phyloP scores from a whole-genome alignment of 73 alveolate species.

The Tetrahymena malaccensis region DNA sequence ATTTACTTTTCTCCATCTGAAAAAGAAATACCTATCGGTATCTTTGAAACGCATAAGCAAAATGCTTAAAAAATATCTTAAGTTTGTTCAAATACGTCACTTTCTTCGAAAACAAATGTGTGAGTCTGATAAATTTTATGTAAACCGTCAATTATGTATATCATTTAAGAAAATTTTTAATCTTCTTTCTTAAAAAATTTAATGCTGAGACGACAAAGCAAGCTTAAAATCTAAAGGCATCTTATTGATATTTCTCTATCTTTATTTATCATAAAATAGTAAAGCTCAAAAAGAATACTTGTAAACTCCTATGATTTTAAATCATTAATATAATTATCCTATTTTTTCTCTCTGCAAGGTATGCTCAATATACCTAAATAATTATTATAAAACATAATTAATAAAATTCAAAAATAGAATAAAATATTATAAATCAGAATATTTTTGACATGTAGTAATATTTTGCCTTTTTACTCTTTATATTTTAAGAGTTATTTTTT shows the following conservation, averaged over 20 bases:
- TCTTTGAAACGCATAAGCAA: background rate
- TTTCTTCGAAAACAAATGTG: background rate
- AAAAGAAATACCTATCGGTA: background rate
- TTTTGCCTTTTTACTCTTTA: no score
- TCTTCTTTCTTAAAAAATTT: background rate
- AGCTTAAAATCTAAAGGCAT: background rate
- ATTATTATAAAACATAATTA: background rate
- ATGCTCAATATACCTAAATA: background rate
- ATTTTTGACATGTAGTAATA: no score
- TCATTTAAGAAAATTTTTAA: background rate
- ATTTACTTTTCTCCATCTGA: background rate
- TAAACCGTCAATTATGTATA: background rate
- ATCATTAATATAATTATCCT: background rate
- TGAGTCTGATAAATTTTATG: background rate
- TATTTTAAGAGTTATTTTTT: no score
- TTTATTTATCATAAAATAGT: background rate
- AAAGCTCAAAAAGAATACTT: background rate
- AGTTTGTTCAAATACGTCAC: background rate
- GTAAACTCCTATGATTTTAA: background rate
- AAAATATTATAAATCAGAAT: no score
- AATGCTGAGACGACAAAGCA: background rate
- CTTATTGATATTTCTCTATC: background rate
- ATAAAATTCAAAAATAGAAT: background rate
- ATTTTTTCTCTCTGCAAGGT: background rate
- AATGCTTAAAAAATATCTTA: background rate